Evolutionary conservation across 2,329 filamentous ascomycete genomes (phyloP).

Genomic region (Colletotrichum sp.): DNA sequence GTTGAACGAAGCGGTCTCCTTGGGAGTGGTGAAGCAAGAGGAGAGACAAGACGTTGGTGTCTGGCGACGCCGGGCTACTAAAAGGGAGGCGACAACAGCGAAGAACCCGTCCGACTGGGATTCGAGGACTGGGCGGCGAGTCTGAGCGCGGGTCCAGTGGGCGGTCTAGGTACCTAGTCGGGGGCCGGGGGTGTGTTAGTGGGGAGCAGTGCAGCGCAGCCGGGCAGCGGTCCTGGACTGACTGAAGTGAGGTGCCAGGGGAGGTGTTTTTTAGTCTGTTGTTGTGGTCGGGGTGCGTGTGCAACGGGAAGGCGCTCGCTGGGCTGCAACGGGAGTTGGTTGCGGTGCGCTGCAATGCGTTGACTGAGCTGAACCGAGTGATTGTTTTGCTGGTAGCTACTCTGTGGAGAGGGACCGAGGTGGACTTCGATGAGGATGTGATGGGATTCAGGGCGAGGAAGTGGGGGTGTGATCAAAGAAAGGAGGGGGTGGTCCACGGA

Average conservation of each 20-base stretch:
- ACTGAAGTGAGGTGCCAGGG: neutral
- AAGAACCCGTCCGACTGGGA: conserved; percentile 15
- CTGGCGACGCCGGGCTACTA: conserved; percentile 19
- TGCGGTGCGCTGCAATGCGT: neutral
- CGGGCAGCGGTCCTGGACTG: neutral
- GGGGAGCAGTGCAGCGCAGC: neutral
- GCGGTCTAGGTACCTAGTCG: neutral
- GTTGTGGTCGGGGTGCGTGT: neutral
- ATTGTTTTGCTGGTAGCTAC: neutral
- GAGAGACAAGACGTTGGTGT: conserved; percentile 21
- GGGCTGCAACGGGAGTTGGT: neutral
- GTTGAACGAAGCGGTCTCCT: conserved; percentile 25
- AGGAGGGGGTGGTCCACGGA: neutral
- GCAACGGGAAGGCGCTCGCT: neutral
- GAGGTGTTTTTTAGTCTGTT: neutral
- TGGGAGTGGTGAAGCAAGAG: conserved; percentile 24
- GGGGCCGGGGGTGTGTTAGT: neutral
- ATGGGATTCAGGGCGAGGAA: neutral
- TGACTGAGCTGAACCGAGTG: neutral
- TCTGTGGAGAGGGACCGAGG: neutral
- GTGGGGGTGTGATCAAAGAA: conserved; percentile 4
- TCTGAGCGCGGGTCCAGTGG: conserved; percentile 4
- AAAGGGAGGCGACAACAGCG: conserved; percentile 10
- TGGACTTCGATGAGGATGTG: neutral
- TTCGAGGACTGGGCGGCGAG: conserved; percentile 12